Conservation (phyloP, 352 stramenopile genomes). For the Peronosclerospora sorghi region DNA sequence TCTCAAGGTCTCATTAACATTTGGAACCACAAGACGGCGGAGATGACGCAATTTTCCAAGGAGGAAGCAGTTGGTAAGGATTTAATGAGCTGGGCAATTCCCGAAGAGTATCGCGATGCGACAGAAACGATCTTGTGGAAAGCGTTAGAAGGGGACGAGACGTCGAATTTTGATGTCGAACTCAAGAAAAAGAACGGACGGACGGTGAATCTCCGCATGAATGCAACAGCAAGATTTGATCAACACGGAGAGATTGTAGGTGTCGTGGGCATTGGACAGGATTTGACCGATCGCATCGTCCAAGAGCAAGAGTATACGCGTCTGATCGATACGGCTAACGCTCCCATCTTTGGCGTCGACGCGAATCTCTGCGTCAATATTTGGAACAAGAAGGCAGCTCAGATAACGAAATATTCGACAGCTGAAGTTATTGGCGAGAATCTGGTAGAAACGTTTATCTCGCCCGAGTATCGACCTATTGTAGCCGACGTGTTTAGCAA, state of each 20-base stretch:
- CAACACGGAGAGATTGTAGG: conserved; percentile 73
- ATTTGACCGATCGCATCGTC: conserved; percentile 68
- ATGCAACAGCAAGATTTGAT: conserved; percentile 58
- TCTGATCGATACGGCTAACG: conserved; percentile 65
- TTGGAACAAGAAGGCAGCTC: conserved; percentile 68
- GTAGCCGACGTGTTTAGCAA: conserved; percentile 66
- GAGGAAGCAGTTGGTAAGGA: conserved; percentile 80
- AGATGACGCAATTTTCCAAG: conserved; percentile 83
- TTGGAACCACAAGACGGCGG: conserved; percentile 86
- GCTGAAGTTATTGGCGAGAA: conserved; percentile 83
- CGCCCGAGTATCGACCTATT: conserved; percentile 48
- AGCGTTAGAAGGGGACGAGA: conserved; percentile 54
- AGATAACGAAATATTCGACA: conserved; percentile 75
- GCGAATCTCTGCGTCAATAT: conserved; percentile 62
- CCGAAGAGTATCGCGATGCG: conserved; percentile 40
- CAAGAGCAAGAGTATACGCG: conserved; percentile 74
- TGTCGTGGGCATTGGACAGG: conserved; percentile 78
- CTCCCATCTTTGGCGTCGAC: conserved; percentile 67
- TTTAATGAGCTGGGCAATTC: conserved; percentile 49
- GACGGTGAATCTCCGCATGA: conserved; percentile 64
- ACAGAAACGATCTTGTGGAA: conserved; percentile 47
- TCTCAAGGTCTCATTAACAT: conserved; percentile 70
- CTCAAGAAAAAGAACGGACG: conserved; percentile 59
- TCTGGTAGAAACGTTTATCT: conserved; percentile 80
- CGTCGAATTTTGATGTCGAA: conserved; percentile 81